Evolutionary conservation across 306 rosid genomes (phyloP).

Genomic region (Castanospermum australe): DNA sequence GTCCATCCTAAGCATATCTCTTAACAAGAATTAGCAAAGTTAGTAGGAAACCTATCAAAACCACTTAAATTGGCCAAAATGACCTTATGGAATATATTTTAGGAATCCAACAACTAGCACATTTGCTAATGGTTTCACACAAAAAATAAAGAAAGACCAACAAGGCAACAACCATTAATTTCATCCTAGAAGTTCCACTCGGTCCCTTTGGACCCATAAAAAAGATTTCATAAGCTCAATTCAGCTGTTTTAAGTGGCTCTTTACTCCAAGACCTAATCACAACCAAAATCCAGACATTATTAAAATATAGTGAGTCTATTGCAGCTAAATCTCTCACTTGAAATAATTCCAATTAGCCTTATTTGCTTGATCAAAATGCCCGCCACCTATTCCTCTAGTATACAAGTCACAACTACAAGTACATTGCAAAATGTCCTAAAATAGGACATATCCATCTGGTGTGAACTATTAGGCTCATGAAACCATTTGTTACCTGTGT

Average conservation of each 20-base stretch:
- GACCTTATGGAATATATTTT: no score
- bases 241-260: not conserved
- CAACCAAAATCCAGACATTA: not conserved
- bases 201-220: no score
- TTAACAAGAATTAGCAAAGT: no score
- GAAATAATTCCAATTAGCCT: slow-evolving; percentile 11
- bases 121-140: no score
- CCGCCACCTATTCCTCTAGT: not conserved
- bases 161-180: no score
- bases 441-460: slow-evolving; percentile 16
- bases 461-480: not conserved
- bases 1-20: no score
- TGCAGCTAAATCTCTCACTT: not conserved
- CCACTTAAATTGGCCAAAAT: no score
- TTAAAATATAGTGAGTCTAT: not conserved
- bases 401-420: slow-evolving; percentile 9
- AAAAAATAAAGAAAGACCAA: no score
- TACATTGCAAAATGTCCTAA: slow-evolving; percentile 1
- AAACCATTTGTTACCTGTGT: not conserved
- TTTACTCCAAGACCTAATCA: slow-evolving; percentile 10
- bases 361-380: slow-evolving; percentile 7
- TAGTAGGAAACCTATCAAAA: no score
- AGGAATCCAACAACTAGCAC: no score
- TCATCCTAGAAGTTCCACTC: no score
- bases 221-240: not conserved